phyloP scores from a whole-genome alignment of 139 green algal genomes.

The Nannochloris sp. region DNA sequence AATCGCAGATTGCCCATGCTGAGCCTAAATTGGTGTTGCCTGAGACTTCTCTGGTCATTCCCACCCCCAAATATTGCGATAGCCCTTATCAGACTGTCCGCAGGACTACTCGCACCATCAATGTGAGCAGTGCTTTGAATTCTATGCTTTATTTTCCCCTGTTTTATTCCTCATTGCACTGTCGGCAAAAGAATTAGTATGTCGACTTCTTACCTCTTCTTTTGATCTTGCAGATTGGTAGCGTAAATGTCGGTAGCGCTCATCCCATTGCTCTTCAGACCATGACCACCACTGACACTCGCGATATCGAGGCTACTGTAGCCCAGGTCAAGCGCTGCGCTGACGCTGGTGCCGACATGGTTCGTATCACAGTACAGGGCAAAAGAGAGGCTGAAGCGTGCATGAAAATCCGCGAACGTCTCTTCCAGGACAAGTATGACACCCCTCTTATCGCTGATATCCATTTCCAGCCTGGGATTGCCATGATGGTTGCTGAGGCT shows the following conservation, averaged over 20 bases:
- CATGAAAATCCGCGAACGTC: conserved; percentile 81
- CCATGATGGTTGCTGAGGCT: conserved; percentile 93
- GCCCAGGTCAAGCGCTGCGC: conserved; percentile 96
- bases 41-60: neutral
- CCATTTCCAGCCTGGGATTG: conserved; percentile 94
- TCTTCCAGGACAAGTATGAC: conserved; percentile 93
- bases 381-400: conserved; percentile 91
- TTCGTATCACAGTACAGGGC: conserved; percentile 96
- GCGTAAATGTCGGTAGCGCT: conserved; percentile 84
- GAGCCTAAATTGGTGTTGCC: neutral
- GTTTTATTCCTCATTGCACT: neutral
- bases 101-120: conserved; percentile 78
- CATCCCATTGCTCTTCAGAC: conserved; percentile 93
- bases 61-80: conserved; percentile 80
- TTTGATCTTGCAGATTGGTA: conserved; percentile 67
- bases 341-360: conserved; percentile 90
- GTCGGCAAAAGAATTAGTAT: neutral
- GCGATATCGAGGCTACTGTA: conserved; percentile 84
- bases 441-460: conserved; percentile 96
- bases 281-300: conserved; percentile 98
- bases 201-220: neutral
- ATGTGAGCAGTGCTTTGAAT: conserved; percentile 29
- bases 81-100: conserved; percentile 64
- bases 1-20: neutral
- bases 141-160: neutral